Evolutionary conservation across 306 rosid species (phyloP).

Genomic region (Sicyos baderoa): DNA sequence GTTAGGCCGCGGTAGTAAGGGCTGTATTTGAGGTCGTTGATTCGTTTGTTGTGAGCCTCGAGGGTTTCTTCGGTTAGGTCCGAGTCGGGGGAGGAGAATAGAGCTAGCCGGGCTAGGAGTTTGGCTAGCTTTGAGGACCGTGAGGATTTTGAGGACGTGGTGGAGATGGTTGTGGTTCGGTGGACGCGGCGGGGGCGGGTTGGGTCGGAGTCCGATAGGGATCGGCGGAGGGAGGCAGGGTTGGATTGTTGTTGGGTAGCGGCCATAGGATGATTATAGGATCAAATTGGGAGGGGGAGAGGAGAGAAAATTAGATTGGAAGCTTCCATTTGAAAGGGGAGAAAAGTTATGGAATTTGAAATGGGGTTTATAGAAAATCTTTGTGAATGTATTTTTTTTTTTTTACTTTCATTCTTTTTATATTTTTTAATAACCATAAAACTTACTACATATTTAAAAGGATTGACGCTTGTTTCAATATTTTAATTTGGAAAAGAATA

Average conservation of each 20-base stretch:
- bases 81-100: background rate
- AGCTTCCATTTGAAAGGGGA: background rate
- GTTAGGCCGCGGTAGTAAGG: conserved; percentile 29
- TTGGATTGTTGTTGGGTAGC: background rate
- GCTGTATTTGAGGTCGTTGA: conserved; percentile 4
- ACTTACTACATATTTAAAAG: too few species aligned
- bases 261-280: background rate
- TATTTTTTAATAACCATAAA: too few species aligned
- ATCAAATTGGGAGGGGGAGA: background rate
- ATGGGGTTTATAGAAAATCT: conserved; percentile 3
- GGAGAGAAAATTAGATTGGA: background rate
- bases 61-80: conserved; percentile 17
- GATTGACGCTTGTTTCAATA: too few species aligned
- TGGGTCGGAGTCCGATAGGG: background rate
- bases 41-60: conserved; percentile 11
- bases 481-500: too few species aligned
- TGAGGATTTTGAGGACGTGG: conserved; percentile 8
- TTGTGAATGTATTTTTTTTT: too few species aligned
- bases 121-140: background rate
- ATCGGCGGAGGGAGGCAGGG: background rate
- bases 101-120: background rate
- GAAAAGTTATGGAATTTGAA: background rate
- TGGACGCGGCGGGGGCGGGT: background rate
- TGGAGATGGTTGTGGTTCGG: background rate
- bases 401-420: too few species aligned